Conservation (phyloP, 2,329 filamentous ascomycete species). For the Exophiala xenobiotica region DNA sequence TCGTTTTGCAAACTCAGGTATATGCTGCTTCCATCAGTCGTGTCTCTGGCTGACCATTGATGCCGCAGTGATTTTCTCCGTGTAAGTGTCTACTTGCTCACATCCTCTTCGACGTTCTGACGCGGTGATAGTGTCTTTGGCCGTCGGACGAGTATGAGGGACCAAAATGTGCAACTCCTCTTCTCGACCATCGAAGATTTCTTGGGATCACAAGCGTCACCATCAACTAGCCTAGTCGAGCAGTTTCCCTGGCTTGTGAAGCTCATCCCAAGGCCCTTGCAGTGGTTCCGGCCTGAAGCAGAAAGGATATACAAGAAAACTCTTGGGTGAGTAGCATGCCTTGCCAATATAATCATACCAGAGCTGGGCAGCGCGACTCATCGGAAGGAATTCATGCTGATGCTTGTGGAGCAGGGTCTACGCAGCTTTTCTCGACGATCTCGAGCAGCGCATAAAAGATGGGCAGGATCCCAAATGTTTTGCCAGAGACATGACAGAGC, state of each 20-base stretch:
- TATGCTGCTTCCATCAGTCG: constrained; percentile 35
- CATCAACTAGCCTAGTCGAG: constrained; percentile 44
- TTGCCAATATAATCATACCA: too few species aligned
- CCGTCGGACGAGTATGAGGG: constrained; percentile 42
- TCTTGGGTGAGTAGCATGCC: constrained; percentile 14
- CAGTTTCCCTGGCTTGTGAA: constrained; percentile 46
- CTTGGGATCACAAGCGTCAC: constrained; percentile 36
- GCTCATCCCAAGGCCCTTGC: constrained; percentile 42
- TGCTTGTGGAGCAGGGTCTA: constrained; percentile 3
- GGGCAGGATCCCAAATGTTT: constrained; percentile 16
- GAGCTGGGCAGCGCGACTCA: too few species aligned
- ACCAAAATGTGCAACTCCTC: constrained; percentile 32
- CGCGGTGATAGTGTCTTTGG: constrained; percentile 40
- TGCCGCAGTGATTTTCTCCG: constrained; percentile 7
- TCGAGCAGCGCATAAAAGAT: constrained; percentile 11
- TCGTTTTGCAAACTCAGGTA: constrained; percentile 41
- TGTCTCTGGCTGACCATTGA: constrained; percentile 18
- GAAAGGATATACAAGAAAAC: constrained; percentile 37
- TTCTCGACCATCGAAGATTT: constrained; percentile 40
- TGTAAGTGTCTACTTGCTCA: background rate
- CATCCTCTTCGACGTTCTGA: background rate
- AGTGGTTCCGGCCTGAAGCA: constrained; percentile 45
- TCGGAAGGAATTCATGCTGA: background rate
- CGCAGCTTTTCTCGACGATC: constrained; percentile 10
- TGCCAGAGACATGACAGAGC: constrained; percentile 6